Conservation (phyloP, 2,329 filamentous ascomycete genomes). For the Thermothelomyces thermophilus region DNA sequence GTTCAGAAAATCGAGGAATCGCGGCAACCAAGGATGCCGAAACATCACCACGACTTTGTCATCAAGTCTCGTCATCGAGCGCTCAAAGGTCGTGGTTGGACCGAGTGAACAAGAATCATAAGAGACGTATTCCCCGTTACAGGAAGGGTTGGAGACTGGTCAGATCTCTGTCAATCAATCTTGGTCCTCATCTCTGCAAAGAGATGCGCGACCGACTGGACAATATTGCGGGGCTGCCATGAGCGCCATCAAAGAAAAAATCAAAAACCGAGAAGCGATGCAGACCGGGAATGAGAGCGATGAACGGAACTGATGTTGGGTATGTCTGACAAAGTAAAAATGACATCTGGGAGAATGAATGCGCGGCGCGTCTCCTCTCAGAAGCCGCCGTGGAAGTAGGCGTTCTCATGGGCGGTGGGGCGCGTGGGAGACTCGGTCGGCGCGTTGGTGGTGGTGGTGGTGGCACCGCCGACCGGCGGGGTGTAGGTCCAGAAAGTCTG, state of each 20-base stretch:
- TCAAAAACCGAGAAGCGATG: background rate
- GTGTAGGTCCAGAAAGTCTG: conserved; percentile 10
- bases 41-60: background rate
- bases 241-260: background rate
- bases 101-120: conserved; percentile 3
- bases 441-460: no score
- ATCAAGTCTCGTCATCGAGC: background rate
- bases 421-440: conserved; percentile 5
- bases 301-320: conserved; percentile 10
- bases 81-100: background rate
- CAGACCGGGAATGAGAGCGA: background rate
- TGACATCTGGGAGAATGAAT: background rate
- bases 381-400: background rate
- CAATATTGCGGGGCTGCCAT: background rate
- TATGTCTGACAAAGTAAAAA: conserved; percentile 8
- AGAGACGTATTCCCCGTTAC: conserved; percentile 1
- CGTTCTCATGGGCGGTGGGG: background rate
- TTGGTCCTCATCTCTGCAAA: background rate
- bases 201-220: background rate
- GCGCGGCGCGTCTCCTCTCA: background rate
- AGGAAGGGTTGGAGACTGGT: background rate
- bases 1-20: background rate
- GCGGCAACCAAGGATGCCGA: background rate
- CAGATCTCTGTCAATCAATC: background rate
- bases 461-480: background rate